phyloP scores from a whole-genome alignment of 768 basidiomycete species.

The Mrakia frigida region DNA sequence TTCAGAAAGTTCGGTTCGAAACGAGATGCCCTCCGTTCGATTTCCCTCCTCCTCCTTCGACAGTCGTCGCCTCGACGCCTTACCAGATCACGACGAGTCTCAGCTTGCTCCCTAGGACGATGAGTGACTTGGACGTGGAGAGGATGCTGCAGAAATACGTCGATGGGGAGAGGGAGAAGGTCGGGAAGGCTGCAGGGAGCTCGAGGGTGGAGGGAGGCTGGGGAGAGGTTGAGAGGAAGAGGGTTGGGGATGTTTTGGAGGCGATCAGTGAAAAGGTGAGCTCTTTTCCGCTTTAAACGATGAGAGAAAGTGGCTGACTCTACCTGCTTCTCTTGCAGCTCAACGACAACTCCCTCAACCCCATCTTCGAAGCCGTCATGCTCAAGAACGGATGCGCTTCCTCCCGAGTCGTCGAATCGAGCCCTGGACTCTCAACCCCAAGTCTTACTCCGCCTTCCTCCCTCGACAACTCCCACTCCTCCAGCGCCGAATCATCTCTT shows the following conservation, averaged over 20 bases:
- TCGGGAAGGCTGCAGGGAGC: neutral
- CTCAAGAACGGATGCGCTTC: neutral
- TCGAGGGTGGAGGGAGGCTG: neutral
- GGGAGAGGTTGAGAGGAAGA: neutral
- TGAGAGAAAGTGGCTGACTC: neutral
- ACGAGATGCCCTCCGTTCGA: conserved; percentile 6
- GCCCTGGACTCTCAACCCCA: neutral
- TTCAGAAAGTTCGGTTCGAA: conserved; percentile 4
- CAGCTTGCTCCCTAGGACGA: conserved; percentile 1
- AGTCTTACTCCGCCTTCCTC: neutral
- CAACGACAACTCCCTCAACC: conserved; percentile 15
- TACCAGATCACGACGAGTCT: conserved; percentile 15
- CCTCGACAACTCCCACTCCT: neutral
- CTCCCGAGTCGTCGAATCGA: neutral
- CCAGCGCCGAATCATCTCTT: neutral
- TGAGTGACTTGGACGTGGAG: neutral
- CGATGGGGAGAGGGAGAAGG: conserved; percentile 7
- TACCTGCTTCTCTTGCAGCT: neutral
- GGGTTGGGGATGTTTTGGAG: conserved; percentile 1
- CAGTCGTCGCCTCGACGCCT: neutral
- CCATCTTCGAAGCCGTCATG: neutral
- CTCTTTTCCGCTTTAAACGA: neutral
- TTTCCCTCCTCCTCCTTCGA: neutral
- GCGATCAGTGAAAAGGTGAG: conserved; percentile 18
- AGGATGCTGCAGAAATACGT: neutral